Percentiles rank a stretch among this genome's conserved stretches.
phyloP scores from a whole-genome alignment of 2,329 filamentous ascomycete genomes.

The Thelonectria discophora region DNA sequence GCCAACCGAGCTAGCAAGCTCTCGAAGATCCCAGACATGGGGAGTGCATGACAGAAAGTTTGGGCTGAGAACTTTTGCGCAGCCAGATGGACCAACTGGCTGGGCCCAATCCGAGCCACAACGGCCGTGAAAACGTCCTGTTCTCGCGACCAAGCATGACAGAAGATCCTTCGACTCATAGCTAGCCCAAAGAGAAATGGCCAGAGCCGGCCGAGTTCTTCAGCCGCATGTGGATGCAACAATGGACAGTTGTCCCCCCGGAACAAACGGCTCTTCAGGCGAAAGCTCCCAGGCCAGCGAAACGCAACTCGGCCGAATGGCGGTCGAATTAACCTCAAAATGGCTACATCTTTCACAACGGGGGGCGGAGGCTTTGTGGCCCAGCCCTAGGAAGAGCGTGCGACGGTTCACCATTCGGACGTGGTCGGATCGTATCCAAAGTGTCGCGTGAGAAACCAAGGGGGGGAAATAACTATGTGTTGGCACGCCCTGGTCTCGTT shows the following conservation, averaged over 20 bases:
- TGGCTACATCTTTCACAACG: constrained; percentile 15
- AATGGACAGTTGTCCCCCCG: not conserved
- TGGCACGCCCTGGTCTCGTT: not conserved
- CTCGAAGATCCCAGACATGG: not conserved
- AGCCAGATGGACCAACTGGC: not conserved
- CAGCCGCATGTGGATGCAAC: not conserved
- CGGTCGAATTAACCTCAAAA: constrained; percentile 8
- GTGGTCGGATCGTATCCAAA: not conserved
- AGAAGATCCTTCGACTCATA: not conserved
- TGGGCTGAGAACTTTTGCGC: not conserved
- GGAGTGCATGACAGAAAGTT: not conserved
- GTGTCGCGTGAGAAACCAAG: not conserved
- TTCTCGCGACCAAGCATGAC: not conserved
- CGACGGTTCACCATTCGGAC: not conserved
- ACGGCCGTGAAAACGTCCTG: not conserved
- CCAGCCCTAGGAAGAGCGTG: not conserved
- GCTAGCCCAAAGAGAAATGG: not conserved
- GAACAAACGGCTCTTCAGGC: not conserved
- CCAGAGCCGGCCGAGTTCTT: not conserved
- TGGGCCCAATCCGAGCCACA: not conserved
- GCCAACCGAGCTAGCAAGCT: not conserved
- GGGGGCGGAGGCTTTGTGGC: not conserved
- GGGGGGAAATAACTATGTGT: not conserved
- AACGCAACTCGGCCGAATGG: not conserved
- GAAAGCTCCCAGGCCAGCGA: not conserved